phyloP scores from a whole-genome alignment of 2,329 filamentous ascomycete species.

The Arthrocladium fulminans region DNA sequence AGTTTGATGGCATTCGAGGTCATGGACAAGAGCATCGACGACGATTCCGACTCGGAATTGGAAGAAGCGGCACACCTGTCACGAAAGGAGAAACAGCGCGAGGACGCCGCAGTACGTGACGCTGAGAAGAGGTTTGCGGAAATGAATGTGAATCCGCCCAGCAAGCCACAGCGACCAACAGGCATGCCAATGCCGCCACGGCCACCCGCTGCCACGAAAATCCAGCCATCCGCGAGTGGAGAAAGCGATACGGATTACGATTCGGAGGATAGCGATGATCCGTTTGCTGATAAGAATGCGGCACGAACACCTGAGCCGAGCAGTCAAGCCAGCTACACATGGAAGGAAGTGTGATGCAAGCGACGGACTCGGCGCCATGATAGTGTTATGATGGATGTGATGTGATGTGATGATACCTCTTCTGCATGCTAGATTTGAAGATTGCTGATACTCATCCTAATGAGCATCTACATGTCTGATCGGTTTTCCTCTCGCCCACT shows the following conservation, averaged over 20 bases:
- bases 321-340: constrained; percentile 15
- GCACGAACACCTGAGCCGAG: constrained; percentile 39
- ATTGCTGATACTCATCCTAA: no score
- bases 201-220: constrained; percentile 25
- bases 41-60: constrained; percentile 56
- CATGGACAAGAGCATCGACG: constrained; percentile 57
- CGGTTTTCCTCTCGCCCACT: neutral
- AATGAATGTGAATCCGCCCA: constrained; percentile 39
- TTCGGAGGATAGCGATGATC: constrained; percentile 65
- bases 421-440: neutral
- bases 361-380: neutral
- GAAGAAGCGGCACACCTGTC: constrained; percentile 43
- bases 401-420: neutral
- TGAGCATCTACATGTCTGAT: no score
- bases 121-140: constrained; percentile 38
- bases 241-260: constrained; percentile 42
- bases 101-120: constrained; percentile 18
- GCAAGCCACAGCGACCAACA: constrained; percentile 40
- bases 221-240: constrained; percentile 43
- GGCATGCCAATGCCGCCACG: constrained; percentile 33
- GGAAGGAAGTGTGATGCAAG: constrained; percentile 13
- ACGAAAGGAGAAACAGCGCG: constrained; percentile 17
- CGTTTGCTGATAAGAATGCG: constrained; percentile 76
- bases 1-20: constrained; percentile 92
- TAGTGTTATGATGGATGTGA: neutral